Base-by-base conservation (phyloP, 1,284 basidiomycete species). In the Chalciporus piperatoides region DNA sequence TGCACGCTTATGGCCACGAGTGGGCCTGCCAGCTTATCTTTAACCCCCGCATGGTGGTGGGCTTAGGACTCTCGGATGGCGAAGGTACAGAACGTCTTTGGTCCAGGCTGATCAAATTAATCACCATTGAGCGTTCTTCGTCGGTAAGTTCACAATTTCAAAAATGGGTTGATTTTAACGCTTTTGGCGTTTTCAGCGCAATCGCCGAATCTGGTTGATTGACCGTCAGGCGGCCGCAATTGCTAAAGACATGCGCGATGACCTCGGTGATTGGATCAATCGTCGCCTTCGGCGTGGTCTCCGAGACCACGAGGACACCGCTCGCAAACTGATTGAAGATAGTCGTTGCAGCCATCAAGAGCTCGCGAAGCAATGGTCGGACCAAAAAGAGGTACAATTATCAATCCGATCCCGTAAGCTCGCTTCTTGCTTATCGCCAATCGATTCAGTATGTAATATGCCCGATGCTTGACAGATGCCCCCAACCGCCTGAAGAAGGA, bases 401-500 rank as follows among this genome's bases (percentile, higher is more conserved):
- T 71, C 69, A 0, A 23, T 68, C 1, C 54, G 59, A 5, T 52
- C 63, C 1, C 58, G 68, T 71, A 54, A 44, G 68, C 61, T 15
- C 39, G 8, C 25, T 25, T 25, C 25, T 9, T 9, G 9, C 25
- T 25, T 8, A 25, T 25, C 8, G 6, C 25, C 9, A n/a, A 21
- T 28, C 25, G 2, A 17, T 25, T 39, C 6, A 40, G 15, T n/a
- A 28, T 19, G 2, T 41, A 4, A 8, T 14, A 12, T 33, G 8
- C 25, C 25, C 9, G 3, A 25, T 25, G 25, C 25, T 25, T 25
- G 25, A 25, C 11, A 73, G 71, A 71, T 59, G 63, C 69, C 3
- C 70, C 69, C 1, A 49, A 52, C 0, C 54, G 59, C 0, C 50
- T 73, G 1, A 68, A 68, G 25, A 68, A 66, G 23, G 65, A 73